phyloP scores from a whole-genome alignment of 2,329 filamentous ascomycete genomes.

The Fusarium sp. region DNA sequence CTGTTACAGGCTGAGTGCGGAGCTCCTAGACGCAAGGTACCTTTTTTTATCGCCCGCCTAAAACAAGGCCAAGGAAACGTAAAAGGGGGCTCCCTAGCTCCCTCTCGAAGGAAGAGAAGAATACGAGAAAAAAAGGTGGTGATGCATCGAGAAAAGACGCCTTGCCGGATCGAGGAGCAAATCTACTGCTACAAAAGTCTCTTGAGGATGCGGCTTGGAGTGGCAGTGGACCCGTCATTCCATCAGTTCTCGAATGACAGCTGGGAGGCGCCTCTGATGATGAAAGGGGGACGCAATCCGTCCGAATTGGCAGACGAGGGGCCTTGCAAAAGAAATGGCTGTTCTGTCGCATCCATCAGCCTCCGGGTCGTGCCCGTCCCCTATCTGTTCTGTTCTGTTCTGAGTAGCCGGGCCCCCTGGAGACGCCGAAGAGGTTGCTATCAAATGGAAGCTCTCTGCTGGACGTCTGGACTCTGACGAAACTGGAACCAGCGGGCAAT shows the following conservation, averaged over 20 bases:
- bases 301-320: slow-evolving; percentile 14
- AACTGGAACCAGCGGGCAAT: slow-evolving; percentile 11
- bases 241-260: slow-evolving; percentile 22
- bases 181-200: slow-evolving; percentile 17
- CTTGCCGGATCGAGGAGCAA: slow-evolving; percentile 24
- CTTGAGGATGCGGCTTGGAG: slow-evolving; percentile 21
- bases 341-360: slow-evolving; percentile 16
- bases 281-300: slow-evolving; percentile 17
- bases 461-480: slow-evolving; percentile 22
- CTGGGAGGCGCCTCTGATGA: slow-evolving; percentile 25
- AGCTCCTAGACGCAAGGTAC: slow-evolving; percentile 17
- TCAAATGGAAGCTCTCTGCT: neutral
- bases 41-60: slow-evolving; percentile 18
- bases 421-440: slow-evolving; percentile 10
- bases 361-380: neutral
- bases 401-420: neutral
- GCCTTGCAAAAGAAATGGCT: slow-evolving; percentile 9
- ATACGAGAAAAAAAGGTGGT: slow-evolving; percentile 35
- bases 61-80: slow-evolving; percentile 27
- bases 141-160: slow-evolving; percentile 32
- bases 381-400: slow-evolving; percentile 1
- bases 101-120: slow-evolving; percentile 6
- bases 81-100: slow-evolving; percentile 31
- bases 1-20: slow-evolving; percentile 23
- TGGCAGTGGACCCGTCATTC: slow-evolving; percentile 36